Percentiles rank a stretch among this genome's conserved stretches.
phyloP scores from a whole-genome alignment of 2,329 filamentous ascomycete genomes.

The Colletotrichum scovillei region DNA sequence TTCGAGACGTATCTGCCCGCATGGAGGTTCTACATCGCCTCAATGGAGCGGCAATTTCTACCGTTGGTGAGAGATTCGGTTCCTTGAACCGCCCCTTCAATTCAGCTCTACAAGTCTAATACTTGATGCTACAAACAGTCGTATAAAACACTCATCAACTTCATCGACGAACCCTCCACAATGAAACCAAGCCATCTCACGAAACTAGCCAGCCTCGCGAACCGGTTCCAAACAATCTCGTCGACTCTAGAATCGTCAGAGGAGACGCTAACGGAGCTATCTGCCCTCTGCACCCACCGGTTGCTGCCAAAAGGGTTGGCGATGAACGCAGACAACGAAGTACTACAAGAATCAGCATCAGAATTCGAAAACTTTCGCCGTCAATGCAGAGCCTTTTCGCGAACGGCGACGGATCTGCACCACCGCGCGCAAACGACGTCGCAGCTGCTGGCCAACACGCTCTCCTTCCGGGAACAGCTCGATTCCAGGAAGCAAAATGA shows the following conservation, averaged over 20 bases:
- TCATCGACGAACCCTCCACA: neutral
- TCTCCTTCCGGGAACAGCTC: constrained; percentile 44
- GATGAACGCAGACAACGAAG: neutral
- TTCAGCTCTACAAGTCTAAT: no score
- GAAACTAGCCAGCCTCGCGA: neutral
- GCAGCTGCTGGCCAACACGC: constrained; percentile 42
- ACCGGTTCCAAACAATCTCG: neutral
- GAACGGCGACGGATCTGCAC: constrained; percentile 39
- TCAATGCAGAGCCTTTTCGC: constrained; percentile 36
- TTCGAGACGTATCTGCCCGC: neutral
- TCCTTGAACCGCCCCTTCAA: no score
- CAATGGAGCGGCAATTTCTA: neutral
- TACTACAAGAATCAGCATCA: neutral
- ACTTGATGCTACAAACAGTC: neutral
- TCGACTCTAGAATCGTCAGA: neutral
- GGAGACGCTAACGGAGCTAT: neutral
- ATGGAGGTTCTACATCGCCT: neutral
- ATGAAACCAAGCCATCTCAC: neutral
- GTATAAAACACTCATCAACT: neutral
- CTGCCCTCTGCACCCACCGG: neutral
- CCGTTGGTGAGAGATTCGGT: neutral
- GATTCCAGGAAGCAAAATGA: constrained; percentile 45
- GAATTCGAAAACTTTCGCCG: constrained; percentile 33
- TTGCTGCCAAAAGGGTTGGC: neutral
- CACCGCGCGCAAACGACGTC: constrained; percentile 41